phyloP scores from a whole-genome alignment of 208 protist species.

The Leishmania major region DNA sequence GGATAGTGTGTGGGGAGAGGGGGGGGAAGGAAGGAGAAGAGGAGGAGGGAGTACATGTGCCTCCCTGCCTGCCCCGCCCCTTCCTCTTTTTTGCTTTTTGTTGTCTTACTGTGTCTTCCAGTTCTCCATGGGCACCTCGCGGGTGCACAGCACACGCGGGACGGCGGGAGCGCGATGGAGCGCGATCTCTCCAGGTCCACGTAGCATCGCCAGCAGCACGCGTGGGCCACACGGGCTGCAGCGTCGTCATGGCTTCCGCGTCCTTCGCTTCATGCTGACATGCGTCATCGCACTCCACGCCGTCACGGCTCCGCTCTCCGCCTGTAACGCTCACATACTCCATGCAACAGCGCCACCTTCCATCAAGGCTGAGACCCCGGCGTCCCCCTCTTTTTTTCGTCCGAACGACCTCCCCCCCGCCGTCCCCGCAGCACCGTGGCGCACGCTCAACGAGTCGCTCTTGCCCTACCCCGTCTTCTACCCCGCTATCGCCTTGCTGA shows the following conservation, averaged over 20 bases:
- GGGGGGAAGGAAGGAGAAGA: no score
- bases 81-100: neutral
- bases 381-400: neutral
- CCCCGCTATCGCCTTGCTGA: conserved; percentile 26
- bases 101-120: neutral
- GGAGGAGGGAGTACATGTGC: neutral
- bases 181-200: neutral
- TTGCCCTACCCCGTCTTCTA: conserved; percentile 37
- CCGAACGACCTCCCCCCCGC: conserved; percentile 11
- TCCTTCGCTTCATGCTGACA: neutral
- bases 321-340: neutral
- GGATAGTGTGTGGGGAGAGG: no score
- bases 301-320: neutral
- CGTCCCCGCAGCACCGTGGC: conserved; percentile 21
- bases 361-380: neutral
- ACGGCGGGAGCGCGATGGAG: neutral
- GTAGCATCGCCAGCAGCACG: neutral
- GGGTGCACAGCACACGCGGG: neutral
- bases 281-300: neutral
- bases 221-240: neutral
- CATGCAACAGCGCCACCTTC: neutral
- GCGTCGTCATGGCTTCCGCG: neutral
- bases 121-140: neutral
- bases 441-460: conserved; percentile 24
- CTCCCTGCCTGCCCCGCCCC: neutral